Conservation (phyloP, 768 basidiomycete genomes). For the Calocybe gangraenosa region DNA sequence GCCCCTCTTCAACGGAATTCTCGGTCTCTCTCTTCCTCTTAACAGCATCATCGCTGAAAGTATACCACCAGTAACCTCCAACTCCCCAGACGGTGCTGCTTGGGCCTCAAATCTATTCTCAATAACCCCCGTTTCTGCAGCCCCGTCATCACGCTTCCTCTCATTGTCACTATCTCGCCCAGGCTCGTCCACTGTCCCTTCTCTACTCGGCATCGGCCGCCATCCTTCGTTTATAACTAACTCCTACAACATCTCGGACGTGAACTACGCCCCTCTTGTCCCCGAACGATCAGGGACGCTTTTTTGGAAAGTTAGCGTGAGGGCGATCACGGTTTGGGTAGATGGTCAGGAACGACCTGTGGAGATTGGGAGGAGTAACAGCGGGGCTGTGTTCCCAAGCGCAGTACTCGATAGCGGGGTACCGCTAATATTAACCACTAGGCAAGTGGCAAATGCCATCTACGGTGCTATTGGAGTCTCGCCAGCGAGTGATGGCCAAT, state of each 20-base stretch:
- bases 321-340: constrained; percentile 59
- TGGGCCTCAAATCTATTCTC: constrained; percentile 70
- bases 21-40: constrained; percentile 71
- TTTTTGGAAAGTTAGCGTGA: constrained; percentile 62
- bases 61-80: constrained; percentile 44
- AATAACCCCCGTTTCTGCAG: constrained; percentile 46
- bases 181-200: constrained; percentile 50
- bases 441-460: constrained; percentile 63
- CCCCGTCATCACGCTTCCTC: constrained; percentile 62
- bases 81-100: constrained; percentile 60
- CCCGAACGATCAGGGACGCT: constrained; percentile 34
- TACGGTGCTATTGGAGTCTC: constrained; percentile 69
- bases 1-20: constrained; percentile 56
- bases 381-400: constrained; percentile 44
- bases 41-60: constrained; percentile 60
- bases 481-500: constrained; percentile 57
- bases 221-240: constrained; percentile 60
- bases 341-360: constrained; percentile 38
- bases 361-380: constrained; percentile 33
- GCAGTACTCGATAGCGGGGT: constrained; percentile 75
- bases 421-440: constrained; percentile 61
- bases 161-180: constrained; percentile 68
- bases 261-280: constrained; percentile 48
- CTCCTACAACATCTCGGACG: constrained; percentile 29
- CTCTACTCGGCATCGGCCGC: constrained; percentile 63